phyloP scores from a whole-genome alignment of 1,284 basidiomycete species.

The Leccinum pachyderme region DNA sequence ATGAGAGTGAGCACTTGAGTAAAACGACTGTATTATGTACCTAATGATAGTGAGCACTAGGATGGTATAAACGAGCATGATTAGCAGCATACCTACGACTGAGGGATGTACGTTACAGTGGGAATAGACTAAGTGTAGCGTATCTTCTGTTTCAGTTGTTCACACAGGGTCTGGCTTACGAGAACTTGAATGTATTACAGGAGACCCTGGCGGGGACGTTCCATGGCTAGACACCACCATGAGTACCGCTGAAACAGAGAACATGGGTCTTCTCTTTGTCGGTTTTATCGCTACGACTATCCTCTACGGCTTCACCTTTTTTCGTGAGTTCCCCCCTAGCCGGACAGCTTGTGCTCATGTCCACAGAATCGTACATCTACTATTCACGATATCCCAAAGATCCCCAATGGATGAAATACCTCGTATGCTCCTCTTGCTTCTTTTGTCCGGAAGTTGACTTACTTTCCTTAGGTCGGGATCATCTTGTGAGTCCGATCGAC shows the following conservation, averaged over 20 bases:
- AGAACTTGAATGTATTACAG: neutral
- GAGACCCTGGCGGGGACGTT: neutral
- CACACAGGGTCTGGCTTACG: no score
- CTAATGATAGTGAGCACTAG: no score
- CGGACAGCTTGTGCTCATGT: neutral
- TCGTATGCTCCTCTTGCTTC: constrained; percentile 25
- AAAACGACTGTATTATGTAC: no score
- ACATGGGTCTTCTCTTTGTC: constrained; percentile 37
- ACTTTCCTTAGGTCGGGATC: constrained; percentile 28
- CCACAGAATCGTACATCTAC: constrained; percentile 41
- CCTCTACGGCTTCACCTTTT: constrained; percentile 43
- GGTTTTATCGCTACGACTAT: constrained; percentile 39
- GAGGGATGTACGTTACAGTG: no score
- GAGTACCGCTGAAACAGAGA: constrained; percentile 27
- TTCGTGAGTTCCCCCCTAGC: constrained; percentile 33
- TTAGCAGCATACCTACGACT: no score
- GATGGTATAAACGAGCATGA: no score
- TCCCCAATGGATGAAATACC: constrained; percentile 23
- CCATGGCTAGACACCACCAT: constrained; percentile 9
- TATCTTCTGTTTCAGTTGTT: no score
- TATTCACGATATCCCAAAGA: constrained; percentile 39
- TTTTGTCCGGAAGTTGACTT: neutral
- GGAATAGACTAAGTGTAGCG: no score
- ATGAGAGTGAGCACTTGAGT: no score
- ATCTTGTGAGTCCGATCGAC: constrained; percentile 31